Evolutionary conservation across 2,329 filamentous ascomycete species (phyloP), one percentile per base, ranked within the genome.

Genomic region (Tolypocladium nubicola): DNA sequence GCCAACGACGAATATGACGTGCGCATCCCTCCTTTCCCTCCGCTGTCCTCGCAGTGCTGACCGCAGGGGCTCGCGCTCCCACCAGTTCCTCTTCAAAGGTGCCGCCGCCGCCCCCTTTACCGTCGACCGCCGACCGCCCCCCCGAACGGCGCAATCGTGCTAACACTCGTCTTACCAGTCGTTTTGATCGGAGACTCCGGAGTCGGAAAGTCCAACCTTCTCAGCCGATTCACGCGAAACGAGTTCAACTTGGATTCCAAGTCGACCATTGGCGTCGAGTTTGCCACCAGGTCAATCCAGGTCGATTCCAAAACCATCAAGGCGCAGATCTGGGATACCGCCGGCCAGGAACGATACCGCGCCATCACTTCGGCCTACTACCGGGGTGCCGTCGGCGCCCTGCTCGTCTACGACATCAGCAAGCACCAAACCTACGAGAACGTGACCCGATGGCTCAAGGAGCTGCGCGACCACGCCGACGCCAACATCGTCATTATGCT

Each of bases 1-100:
- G 94, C 93, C 72, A 99, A 97, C 87, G 94, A 99, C 84, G 94
- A 99, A 82, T 99, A 99, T 81, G 94, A 99, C 87, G 93, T 97
- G 80, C 82, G 91, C 73, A 52, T 56, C 54, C 53, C 49, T 52
- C 59, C 47, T 57, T 56, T 62, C 58, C 61, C 56, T 62, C 63
- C 57, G 60, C 55, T 58, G 59, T 58, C 56, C 58, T 60, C 61
- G 61, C 63, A 63, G 61, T 67, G 66, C 69, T 69, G 66, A 71
- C 65, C 61, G 74, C 58, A 62, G 56, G 59, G 61, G 56, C 55
- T 58, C 47, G 40, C 57, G 59, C 55, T 62, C 62, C 64, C 62
- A 61, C 64, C 75, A 97, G 92, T 97, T 97, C 75, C 90, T 97
- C 73, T 99, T 99, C 86, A 97, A 99, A 89, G 91, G 91, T 96